Base-by-base conservation (phyloP, 768 basidiomycete genomes). In the Leccinum subgranulosum region DNA sequence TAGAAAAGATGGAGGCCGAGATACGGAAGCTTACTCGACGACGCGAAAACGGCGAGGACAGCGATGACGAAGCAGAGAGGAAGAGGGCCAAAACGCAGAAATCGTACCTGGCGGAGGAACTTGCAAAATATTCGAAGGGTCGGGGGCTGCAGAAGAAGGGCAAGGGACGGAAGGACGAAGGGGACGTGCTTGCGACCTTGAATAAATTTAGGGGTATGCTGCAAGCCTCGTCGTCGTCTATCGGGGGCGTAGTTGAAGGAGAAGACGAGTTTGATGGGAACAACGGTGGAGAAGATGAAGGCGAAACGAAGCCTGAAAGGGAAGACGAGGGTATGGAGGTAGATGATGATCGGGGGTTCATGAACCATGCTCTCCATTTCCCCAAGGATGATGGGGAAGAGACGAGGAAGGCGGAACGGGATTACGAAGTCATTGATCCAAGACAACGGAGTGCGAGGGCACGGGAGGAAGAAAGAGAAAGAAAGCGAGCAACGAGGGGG, bases 401-500 rank as follows among this genome's bases (percentile, higher is more conserved):
- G 73, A 80, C 79, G 23, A 69, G 70, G 59, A 92, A 92, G 71
- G 92, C 89, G 1, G 87, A 92, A 69, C 74, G 89, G 53, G 92
- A 94, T 56, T 93, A 92, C 65, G 91, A 94, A 73, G 91, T 94
- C 27, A 94, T 94, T 68, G 92, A 94, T 68, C 91, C 92, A 0
- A 75, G 92, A 57, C 81, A 82, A 49, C 74, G 92, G 55, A 80
- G 86, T 46, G 89, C 88, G 23, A 75, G 82, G 49, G 92, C 92
- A 25, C 84, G 79, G 65, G 88, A 92, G 65, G 92, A 94, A 67
- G 90, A 91, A 64, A 77, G 78, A 62, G 88, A 89, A 58, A 76
- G 85, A 64, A 90, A 85, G 53, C 69, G 72, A 12, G 73, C 69
- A 2, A 57, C 62, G 11, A 70, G 60, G 48, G 66, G 60, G 17